Evolutionary conservation across 2,329 filamentous ascomycete genomes (phyloP), one percentile per base, ranked within the genome.

Genomic region (Penicillium polonicum): DNA sequence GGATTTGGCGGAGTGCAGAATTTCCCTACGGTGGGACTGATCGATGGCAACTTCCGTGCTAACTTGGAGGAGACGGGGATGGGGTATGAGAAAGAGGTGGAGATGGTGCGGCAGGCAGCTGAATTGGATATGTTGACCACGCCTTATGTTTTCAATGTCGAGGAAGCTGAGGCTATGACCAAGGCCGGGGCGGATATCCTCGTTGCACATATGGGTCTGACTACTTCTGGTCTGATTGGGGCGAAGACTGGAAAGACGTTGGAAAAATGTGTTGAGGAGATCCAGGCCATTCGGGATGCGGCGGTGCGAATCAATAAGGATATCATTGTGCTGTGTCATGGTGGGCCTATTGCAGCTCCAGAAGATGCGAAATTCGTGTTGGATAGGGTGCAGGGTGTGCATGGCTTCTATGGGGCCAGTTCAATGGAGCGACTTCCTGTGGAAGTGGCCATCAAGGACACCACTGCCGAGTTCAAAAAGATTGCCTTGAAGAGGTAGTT

Each of bases 41-140:
- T 90, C 36, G 88, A 90, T 70, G 87, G 86, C 1, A 79, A 79
- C 13, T 90, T 90, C 68, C 80, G 88, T 13, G 79, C 80, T 23
- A 86, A 87, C 62, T 78, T 91, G 2, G 88, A 90, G 68, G 87
- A 89, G 70, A 90, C 87, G 1, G 87, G 84, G 9, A 90, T 90
- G 86, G 83, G 84, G 1, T 90, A 85, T 66, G 82, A 80, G 17
- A 74, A 80, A 8, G 88, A 91, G 68, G 87, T 90, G 2, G 85
- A 86, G 50, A 84, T 89, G 80, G 81, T 90, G 84, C 82, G 0
- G 86, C 84, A 0, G 76, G 70, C 74, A 51, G 77, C 88, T 45
- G 83, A 83, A 9, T 69, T 75, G 0, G 83, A 88, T 13, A 75
- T 89, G 12, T 83, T 90, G 50, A 48, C 45, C 19, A 48, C 45